phyloP scores from a whole-genome alignment of 805 yeast genomes.

The Debaryomyces castellii region DNA sequence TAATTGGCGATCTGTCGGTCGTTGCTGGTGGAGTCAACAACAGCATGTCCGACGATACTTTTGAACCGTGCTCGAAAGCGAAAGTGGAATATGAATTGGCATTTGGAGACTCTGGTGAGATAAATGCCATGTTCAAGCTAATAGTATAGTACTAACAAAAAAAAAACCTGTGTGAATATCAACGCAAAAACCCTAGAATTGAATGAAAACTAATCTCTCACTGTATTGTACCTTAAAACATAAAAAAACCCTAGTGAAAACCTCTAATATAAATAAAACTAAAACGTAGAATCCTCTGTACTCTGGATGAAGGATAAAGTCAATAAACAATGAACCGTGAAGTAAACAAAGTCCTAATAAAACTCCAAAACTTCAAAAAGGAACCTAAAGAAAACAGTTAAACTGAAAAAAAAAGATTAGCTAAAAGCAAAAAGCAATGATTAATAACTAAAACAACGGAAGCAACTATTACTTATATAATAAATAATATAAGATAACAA shows the following conservation, averaged over 20 bases:
- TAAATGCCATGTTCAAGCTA: constrained; percentile 2
- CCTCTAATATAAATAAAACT: not conserved
- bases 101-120: constrained; percentile 2
- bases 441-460: not conserved
- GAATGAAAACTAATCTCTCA: not conserved
- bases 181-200: not conserved
- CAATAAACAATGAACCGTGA: not conserved
- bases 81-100: not conserved
- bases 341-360: not conserved
- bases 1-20: constrained; percentile 1
- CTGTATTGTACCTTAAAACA: not conserved
- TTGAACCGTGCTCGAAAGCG: not conserved
- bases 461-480: constrained; percentile 2
- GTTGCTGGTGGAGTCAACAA: constrained; percentile 5
- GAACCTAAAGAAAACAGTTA: not conserved
- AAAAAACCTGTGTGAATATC: not conserved
- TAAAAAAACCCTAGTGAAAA: not conserved
- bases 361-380: not conserved
- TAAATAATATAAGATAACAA: not conserved
- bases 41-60: not conserved
- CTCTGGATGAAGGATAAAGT: not conserved
- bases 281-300: not conserved
- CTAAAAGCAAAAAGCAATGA: not conserved
- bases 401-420: not conserved
- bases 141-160: not conserved